A percentile compares a stretch with the other conserved stretches of the same genome.
phyloP scores from a whole-genome alignment of 2,329 filamentous ascomycete species.

The Phyllosticta citribraziliensis region DNA sequence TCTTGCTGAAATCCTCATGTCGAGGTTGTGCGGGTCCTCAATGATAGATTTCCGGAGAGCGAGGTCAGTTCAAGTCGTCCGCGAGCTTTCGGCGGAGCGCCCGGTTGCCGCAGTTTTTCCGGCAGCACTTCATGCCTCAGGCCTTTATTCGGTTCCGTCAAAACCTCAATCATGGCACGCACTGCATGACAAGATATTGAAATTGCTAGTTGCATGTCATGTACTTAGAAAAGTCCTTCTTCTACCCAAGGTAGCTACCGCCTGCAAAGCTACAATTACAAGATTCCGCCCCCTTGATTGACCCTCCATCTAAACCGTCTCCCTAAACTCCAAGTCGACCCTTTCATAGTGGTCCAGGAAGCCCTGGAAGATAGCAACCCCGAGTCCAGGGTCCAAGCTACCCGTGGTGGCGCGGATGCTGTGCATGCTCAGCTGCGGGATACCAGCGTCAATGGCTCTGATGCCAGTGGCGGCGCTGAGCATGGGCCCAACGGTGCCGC shows the following conservation, averaged over 20 bases:
- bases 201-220: not conserved
- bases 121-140: not conserved
- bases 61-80: not conserved
- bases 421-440: conserved; percentile 92
- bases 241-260: not conserved
- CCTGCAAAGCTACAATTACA: not conserved
- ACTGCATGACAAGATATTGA: not conserved
- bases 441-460: conserved; percentile 73
- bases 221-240: not conserved
- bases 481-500: conserved; percentile 93
- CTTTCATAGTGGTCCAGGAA: conserved; percentile 81
- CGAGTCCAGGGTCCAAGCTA: conserved; percentile 73
- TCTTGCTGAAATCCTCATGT: conserved; percentile 23
- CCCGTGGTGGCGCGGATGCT: conserved; percentile 83
- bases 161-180: too few species aligned
- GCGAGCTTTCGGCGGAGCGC: not conserved
- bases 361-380: conserved; percentile 78
- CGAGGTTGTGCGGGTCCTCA: conserved; percentile 3
- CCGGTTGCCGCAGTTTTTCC: not conserved
- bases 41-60: not conserved
- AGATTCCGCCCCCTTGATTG: too few species aligned
- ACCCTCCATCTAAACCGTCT: not conserved
- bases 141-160: not conserved
- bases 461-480: conserved; percentile 73
- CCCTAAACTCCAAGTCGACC: conserved; percentile 67